Evolutionary conservation across 495 filamentous ascomycete species (phyloP).

Genomic region (Penicillium salamii): DNA sequence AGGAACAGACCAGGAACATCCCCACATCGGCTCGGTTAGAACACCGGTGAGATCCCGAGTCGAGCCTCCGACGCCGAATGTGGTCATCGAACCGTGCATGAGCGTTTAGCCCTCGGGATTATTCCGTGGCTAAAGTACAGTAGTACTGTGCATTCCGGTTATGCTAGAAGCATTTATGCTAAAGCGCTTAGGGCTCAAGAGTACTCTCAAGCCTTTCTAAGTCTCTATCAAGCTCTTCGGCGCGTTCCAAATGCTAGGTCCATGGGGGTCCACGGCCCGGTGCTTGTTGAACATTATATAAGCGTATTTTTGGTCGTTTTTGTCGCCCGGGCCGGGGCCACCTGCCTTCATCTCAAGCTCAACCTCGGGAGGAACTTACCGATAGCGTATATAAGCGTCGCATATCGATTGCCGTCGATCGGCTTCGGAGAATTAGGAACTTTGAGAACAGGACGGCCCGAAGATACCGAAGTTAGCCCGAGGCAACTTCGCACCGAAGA

Average conservation of each 20-base stretch:
- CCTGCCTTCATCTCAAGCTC: background rate
- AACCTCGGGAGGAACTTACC: background rate
- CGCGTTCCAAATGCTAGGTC: no score
- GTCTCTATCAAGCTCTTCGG: no score
- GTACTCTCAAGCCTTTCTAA: background rate
- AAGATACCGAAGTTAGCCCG: no score
- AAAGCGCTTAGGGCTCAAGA: background rate
- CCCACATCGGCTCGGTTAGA: conserved; percentile 17
- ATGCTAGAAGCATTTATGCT: background rate
- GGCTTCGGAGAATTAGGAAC: background rate
- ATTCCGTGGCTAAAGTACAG: conserved; percentile 1
- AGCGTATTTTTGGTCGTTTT: no score
- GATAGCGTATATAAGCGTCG: background rate
- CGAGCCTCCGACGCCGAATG: conserved; percentile 15
- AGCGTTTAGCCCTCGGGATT: background rate
- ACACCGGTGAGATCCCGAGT: conserved; percentile 9
- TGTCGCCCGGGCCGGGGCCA: background rate
- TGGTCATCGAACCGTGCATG: conserved; percentile 3
- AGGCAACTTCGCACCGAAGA: no score
- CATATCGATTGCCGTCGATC: background rate
- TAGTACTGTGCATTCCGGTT: background rate
- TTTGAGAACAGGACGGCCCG: background rate
- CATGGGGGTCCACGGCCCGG: no score
- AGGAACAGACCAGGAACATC: conserved; percentile 5
- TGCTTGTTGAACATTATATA: no score